Conservation (phyloP, 2,329 filamentous ascomycete genomes). For the Sporothrix pallida region DNA sequence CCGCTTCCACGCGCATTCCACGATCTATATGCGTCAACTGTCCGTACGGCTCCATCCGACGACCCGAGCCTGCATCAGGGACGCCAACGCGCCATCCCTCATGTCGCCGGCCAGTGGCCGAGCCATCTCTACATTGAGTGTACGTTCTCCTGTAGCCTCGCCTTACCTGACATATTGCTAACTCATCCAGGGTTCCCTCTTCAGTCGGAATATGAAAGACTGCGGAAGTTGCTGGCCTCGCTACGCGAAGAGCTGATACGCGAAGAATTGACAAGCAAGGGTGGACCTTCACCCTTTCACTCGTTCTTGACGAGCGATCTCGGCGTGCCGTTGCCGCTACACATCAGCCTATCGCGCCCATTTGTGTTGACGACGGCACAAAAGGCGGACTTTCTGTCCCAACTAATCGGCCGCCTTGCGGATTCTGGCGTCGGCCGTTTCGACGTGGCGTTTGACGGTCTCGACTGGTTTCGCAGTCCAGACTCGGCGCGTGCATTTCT, state of each 20-base stretch:
- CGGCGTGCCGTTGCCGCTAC: slow-evolving; percentile 77
- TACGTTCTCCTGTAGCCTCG: slow-evolving; percentile 52
- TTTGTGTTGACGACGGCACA: slow-evolving; percentile 74
- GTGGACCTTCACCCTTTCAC: slow-evolving; percentile 52
- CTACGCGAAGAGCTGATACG: slow-evolving; percentile 47
- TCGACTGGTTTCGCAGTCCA: slow-evolving; percentile 59
- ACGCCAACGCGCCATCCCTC: slow-evolving; percentile 79
- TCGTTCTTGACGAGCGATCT: slow-evolving; percentile 79
- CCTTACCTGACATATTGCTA: not conserved
- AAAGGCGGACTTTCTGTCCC: slow-evolving; percentile 69
- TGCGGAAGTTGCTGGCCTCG: slow-evolving; percentile 52
- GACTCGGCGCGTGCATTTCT: slow-evolving; percentile 80
- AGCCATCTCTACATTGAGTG: slow-evolving; percentile 93
- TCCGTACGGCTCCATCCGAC: slow-evolving; percentile 77
- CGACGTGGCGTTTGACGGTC: slow-evolving; percentile 47
- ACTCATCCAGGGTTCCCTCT: slow-evolving; percentile 59
- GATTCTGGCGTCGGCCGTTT: slow-evolving; percentile 44
- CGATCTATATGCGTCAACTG: slow-evolving; percentile 85
- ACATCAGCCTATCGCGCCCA: slow-evolving; percentile 88
- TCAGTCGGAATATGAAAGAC: slow-evolving; percentile 52
- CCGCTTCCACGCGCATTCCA: slow-evolving; percentile 82
- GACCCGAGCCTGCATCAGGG: slow-evolving; percentile 86
- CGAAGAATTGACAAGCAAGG: slow-evolving; percentile 40
- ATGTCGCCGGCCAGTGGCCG: slow-evolving; percentile 89
- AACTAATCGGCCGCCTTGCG: slow-evolving; percentile 54